These are phyloP conservation scores for Larix kaempferi DNA, from an alignment of 75 land plant genomes.

Conservation along the genomic window DNA sequence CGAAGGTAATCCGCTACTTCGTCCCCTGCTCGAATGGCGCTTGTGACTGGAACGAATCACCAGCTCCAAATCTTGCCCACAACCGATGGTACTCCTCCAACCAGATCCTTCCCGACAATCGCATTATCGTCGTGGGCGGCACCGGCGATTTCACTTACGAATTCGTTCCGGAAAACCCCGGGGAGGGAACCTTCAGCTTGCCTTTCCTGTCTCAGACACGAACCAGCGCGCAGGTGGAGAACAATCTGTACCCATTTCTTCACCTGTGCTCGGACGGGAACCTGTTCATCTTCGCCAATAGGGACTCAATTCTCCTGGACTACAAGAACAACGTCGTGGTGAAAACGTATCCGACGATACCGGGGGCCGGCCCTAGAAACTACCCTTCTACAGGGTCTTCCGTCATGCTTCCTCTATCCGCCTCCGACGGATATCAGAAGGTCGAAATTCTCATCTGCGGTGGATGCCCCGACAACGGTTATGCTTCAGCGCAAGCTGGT, in stretches of 20 bases:
- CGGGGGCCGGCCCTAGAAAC: slow-evolving; percentile 36
- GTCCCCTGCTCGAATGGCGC: slow-evolving; percentile 20
- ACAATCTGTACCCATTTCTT: slow-evolving; percentile 29
- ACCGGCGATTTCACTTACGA: slow-evolving; percentile 35
- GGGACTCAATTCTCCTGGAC: slow-evolving; percentile 52
- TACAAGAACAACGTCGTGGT: slow-evolving; percentile 28
- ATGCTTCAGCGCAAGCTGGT: neutral
- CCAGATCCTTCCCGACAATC: slow-evolving; percentile 58
- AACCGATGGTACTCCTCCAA: slow-evolving; percentile 41
- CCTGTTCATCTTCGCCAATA: slow-evolving; percentile 55
- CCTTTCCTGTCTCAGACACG: slow-evolving; percentile 27
- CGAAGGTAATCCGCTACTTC: slow-evolving; percentile 33
- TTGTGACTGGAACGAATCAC: slow-evolving; percentile 48
- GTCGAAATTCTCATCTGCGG: slow-evolving; percentile 46
- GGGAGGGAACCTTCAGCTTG: slow-evolving; percentile 8
- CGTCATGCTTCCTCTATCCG: slow-evolving; percentile 35
- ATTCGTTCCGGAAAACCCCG: slow-evolving; percentile 21
- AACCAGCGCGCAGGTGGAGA: slow-evolving; percentile 5
- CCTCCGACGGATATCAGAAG: slow-evolving; percentile 18
- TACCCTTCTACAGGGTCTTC: slow-evolving; percentile 49
- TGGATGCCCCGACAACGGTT: slow-evolving; percentile 23
- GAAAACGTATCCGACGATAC: slow-evolving; percentile 26
- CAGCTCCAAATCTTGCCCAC: slow-evolving; percentile 15
- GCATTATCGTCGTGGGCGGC: slow-evolving; percentile 59
- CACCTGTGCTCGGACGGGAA: slow-evolving; percentile 48